A percentile compares a stretch with the other conserved stretches of the same genome.
Evolutionary conservation across 345 rosid species (phyloP).

Genomic region (Heritiera fomes): DNA sequence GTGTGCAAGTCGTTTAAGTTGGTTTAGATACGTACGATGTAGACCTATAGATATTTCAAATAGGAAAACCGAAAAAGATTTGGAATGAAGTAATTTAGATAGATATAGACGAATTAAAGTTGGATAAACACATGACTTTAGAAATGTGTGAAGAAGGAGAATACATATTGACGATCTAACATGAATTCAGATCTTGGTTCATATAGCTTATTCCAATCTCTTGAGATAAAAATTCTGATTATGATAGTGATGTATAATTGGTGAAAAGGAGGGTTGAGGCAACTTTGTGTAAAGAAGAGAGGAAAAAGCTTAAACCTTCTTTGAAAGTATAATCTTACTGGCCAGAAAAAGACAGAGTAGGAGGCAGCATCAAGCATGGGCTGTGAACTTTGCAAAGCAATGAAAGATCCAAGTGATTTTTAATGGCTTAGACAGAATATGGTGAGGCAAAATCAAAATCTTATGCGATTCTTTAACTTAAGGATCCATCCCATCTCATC

Average conservation of each 20-base stretch:
- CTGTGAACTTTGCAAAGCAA: slow-evolving; percentile 24
- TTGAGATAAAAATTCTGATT: too few relatives aligned
- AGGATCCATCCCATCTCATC: slow-evolving; percentile 22
- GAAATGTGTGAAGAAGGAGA: too few relatives aligned
- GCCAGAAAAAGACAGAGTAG: neutral
- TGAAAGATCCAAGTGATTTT: neutral
- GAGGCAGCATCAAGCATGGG: slow-evolving; percentile 27
- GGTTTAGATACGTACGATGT: too few relatives aligned
- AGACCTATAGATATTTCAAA: too few relatives aligned
- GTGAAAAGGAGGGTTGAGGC: neutral
- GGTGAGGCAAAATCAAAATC: slow-evolving; percentile 1
- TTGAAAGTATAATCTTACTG: slow-evolving; percentile 22
- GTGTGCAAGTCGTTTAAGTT: too few relatives aligned
- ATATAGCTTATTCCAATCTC: too few relatives aligned
- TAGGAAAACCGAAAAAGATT: too few relatives aligned
- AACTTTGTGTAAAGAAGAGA: slow-evolving; percentile 37
- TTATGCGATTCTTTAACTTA: neutral
- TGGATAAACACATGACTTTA: too few relatives aligned
- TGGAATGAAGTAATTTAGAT: too few relatives aligned
- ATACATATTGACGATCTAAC: too few relatives aligned
- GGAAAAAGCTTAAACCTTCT: slow-evolving; percentile 10
- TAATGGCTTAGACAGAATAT: neutral
- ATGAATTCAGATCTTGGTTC: too few relatives aligned
- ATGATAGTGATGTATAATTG: neutral
- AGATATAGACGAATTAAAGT: too few relatives aligned